A percentile compares a stretch with the other conserved stretches of the same genome.
These are phyloP conservation scores for Saccharomycopsis olivae DNA, from an alignment of 805 yeast genomes.

Conservation along the genomic window DNA sequence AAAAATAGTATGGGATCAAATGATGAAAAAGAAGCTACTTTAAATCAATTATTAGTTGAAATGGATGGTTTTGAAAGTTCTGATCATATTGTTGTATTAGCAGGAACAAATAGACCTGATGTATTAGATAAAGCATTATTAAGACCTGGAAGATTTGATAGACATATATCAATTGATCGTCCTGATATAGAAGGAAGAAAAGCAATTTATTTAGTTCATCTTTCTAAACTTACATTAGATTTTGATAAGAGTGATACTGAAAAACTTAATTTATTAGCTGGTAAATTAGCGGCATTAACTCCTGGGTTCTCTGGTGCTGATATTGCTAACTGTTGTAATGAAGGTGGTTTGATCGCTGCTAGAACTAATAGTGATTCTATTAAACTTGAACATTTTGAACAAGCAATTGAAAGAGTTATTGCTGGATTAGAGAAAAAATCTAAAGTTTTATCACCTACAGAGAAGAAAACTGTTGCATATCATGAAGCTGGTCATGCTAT, in stretches of 20 bases:
- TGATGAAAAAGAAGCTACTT: conserved; percentile 94
- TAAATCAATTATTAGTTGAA: conserved; percentile 91
- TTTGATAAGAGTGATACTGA: conserved; percentile 32
- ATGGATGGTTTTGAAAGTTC: conserved; percentile 94
- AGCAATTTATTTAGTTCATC: conserved; percentile 82
- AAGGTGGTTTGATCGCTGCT: conserved; percentile 95
- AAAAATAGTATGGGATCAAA: conserved; percentile 68
- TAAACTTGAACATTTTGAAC: conserved; percentile 73
- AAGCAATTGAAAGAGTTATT: conserved; percentile 93
- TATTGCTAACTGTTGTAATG: conserved; percentile 93
- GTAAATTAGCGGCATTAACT: conserved; percentile 87
- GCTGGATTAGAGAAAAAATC: conserved; percentile 93
- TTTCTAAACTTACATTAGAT: conserved; percentile 56
- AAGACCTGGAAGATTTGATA: conserved; percentile 96
- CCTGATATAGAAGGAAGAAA: conserved; percentile 95
- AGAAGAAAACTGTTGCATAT: conserved; percentile 84
- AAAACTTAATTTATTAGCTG: conserved; percentile 51
- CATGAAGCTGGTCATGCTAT: conserved; percentile 99
- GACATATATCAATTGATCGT: conserved; percentile 83
- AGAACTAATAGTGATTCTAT: conserved; percentile 66
- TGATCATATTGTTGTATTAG: conserved; percentile 92
- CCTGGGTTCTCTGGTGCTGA: conserved; percentile 99
- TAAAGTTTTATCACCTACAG: conserved; percentile 72
- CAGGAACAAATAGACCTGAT: conserved; percentile 96
- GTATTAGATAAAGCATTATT: conserved; percentile 84